Base-by-base conservation (phyloP, 2,329 filamentous ascomycete genomes). In the Fusarium decemcellulare region DNA sequence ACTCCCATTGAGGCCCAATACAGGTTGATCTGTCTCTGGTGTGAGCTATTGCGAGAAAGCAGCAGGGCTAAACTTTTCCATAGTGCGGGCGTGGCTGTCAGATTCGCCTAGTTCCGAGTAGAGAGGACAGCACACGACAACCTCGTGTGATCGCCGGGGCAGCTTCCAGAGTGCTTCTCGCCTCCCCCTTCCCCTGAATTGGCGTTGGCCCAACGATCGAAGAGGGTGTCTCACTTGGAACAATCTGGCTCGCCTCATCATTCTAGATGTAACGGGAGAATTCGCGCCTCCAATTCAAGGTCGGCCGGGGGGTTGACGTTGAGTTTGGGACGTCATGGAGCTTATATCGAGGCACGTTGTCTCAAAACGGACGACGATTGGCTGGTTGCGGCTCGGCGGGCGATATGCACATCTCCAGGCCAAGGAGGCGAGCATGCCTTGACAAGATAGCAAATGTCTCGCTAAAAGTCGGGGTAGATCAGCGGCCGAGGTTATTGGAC, bases 401-500 rank as follows among this genome's bases (percentile, higher is more conserved):
- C 39, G 61, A 67, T 58, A 64, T 70, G 61, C 67, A 63, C 61
- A 63, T 69, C 65, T 64, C 40, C 61, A 64, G 54, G 62, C 60
- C 54, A 68, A 44, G 52, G 34, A 59, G 36, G 51, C 59, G 23
- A 64, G 50, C 48, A 68, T 67, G 54, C 51, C 59, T 43, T 61
- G 59, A 52, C 40, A 61, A 68, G 58, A 70, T 58, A 72, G 59
- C 68, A 61, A 64, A 50, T 59, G 46, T 70, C 59, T 68, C 44
- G 58, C 71, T 72, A 72, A 74, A 75, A 66, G 67, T 74, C 63
- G 72, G 72, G 72, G 71, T 74, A 74, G 47, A 46, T 30, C 39
- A 47, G 53, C 43, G 29, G 15, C 48, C 52, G 36, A 12, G 18
- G 6, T 64, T 30, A 73, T 74, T 73, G 70, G 72, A 53, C 48